Evolutionary conservation across 2,329 filamentous ascomycete genomes (phyloP), one percentile per base, ranked within the genome.

Genomic region (Pseudogymnoascus sp.): DNA sequence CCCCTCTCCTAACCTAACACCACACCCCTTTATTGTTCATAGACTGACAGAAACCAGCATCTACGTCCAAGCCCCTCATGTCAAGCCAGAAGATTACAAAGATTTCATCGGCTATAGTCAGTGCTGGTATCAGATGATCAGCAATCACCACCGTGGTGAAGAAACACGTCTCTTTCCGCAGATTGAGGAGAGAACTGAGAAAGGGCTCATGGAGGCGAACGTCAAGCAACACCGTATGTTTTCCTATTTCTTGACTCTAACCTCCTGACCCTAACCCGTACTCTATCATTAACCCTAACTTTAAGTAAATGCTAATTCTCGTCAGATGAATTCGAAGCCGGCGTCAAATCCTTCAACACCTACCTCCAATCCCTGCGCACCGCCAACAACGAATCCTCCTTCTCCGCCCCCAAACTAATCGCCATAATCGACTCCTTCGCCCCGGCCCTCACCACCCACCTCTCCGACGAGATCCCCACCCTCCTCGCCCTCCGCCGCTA

Each of bases 271-370:
- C 8, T 39, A 11, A 11, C 37, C 37, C n/a, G 33, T 4, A 3
- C 11, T 35, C 33, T 35, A 35, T 35, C 9, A 7, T 11, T 14
- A 36, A 36, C 33, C 9, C 41, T 28, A 47, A n/a, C 41, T 6
- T 6, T 28, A 28, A 47, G 11, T 3, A 5, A 30, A n/a, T 30
- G 8, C 47, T 35, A 14, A 54, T 22, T n/a, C 1, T 1, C 28
- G 11, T 5, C 4, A 66, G 63, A 66, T 9, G 61, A 41, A 0
- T 66, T 64, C 61, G 54, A 64, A 28, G 61, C 65, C 3, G 60
- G 65, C n/a, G 39, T 66, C 30, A 9, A 50, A 59, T 30, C 58
- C 11, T 65, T 59, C 57, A 59, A 60, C 16, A 11, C 30, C 4
- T 65, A 63, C 30, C 64, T 65, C 16, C 20, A 43, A 18, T 43